Percentiles rank a stretch among this genome's conserved stretches.
Evolutionary conservation across 768 basidiomycete species (phyloP).

Genomic region (Porphyrellus cyaneotinctus): DNA sequence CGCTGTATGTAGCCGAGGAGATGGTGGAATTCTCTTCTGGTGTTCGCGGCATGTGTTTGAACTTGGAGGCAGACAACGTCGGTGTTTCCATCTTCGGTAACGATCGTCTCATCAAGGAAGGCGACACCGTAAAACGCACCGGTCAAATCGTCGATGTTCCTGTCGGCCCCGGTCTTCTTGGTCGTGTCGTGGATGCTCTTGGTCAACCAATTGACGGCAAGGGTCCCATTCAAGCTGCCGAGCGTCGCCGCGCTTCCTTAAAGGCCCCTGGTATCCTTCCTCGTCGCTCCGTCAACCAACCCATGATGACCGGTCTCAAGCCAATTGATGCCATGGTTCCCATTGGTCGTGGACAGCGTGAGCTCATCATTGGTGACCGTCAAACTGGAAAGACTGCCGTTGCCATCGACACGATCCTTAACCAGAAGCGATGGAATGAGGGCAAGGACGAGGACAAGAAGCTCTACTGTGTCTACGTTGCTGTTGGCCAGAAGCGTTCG

Average conservation of each 20-base stretch:
- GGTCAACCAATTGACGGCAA: slow-evolving; percentile 99
- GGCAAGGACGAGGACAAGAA: slow-evolving; percentile 96
- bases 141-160: slow-evolving; percentile 99
- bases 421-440: slow-evolving; percentile 99
- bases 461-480: slow-evolving; percentile 99
- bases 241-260: slow-evolving; percentile 94
- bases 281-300: slow-evolving; percentile 99
- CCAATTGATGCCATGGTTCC: slow-evolving; percentile 99
- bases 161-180: slow-evolving; percentile 94
- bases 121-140: slow-evolving; percentile 99
- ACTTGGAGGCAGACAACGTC: slow-evolving; percentile 99
- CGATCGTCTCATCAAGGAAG: slow-evolving; percentile 98
- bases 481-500: slow-evolving; percentile 98
- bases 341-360: slow-evolving; percentile 99
- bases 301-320: slow-evolving; percentile 99
- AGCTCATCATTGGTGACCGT: slow-evolving; percentile 99
- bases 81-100: slow-evolving; percentile 99
- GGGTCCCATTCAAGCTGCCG: slow-evolving; percentile 89
- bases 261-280: slow-evolving; percentile 99
- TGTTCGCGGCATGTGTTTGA: slow-evolving; percentile 99
- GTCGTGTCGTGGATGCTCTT: slow-evolving; percentile 98
- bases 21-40: slow-evolving; percentile 99
- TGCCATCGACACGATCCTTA: slow-evolving; percentile 99
- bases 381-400: slow-evolving; percentile 99
- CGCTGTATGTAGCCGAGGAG: slow-evolving; percentile 74